phyloP scores from a whole-genome alignment of 2,329 filamentous ascomycete species.

The Aspergillus aculeatinus region DNA sequence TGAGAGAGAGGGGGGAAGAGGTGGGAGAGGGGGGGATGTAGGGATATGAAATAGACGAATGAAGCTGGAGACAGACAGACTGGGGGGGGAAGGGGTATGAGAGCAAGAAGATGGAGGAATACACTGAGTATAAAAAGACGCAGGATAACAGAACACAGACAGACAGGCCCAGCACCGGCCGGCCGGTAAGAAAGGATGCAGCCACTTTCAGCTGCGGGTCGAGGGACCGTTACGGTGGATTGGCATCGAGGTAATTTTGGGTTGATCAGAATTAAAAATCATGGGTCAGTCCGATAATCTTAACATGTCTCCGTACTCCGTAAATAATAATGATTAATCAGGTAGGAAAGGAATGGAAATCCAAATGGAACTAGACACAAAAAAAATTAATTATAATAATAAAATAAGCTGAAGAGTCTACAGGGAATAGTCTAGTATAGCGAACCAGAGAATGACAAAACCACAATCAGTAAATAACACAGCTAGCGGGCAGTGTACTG shows the following conservation, averaged over 20 bases:
- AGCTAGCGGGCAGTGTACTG: background rate
- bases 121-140: conserved; percentile 4
- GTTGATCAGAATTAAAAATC: background rate
- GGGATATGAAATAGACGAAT: background rate
- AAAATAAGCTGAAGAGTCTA: background rate
- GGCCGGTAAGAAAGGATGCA: conserved; percentile 11
- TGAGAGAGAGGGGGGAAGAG: background rate
- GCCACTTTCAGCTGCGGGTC: conserved; percentile 11
- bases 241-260: conserved; percentile 3
- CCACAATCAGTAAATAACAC: background rate
- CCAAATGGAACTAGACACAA: background rate
- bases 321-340: conserved; percentile 2
- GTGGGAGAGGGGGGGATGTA: background rate
- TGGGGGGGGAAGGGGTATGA: conserved; percentile 2
- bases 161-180: conserved; percentile 4
- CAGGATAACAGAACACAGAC: conserved; percentile 1
- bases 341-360: too few species aligned
- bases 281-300: conserved; percentile 4
- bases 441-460: background rate
- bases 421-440: background rate
- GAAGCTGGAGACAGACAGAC: background rate
- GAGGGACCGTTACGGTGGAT: conserved; percentile 3
- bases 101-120: background rate
- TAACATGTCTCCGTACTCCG: background rate
- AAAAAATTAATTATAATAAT: background rate